Base-by-base conservation (phyloP, 148 eudicot genomes). In the Rhododendron kiyosumense region DNA sequence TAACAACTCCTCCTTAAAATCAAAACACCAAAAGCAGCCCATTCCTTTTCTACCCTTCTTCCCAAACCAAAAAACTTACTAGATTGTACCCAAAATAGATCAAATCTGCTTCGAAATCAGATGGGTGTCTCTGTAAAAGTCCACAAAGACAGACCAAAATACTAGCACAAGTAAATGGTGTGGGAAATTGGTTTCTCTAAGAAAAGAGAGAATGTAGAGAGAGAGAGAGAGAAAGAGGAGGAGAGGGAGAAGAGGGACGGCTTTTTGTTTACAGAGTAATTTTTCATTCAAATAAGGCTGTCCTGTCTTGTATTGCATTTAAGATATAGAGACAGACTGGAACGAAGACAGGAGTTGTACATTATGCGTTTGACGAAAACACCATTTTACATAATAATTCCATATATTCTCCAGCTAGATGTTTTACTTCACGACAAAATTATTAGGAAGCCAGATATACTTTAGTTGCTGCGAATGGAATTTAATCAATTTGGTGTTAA, bases 21-120 rank as follows among this genome's bases (percentile, higher is more conserved):
- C 94, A 88, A 96, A 96, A 88, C 99, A 96, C 11, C 97, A 92
- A 82, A 95, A 95, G 84, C 98, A 96, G 81, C 96, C 98, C 99
- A 95, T 92, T 86, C 36, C 2, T 20, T 65, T 8, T 8, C 51
- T 22, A 34, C 81, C 54, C 36, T 28, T 69, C 14, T 28, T 30
- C 81, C 61, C 73, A 61, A 54, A 51, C 84, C 79, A 86, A 76
- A 12, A 71, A 32, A 2, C 38, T 13, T 32, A 9, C 41, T 71
- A 5, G 41, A 71, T 30, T 30, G 76, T 14, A 71, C 41, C 34
- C 38, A 71, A 32, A 71, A 30, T 71, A 32, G 41, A 71, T 32
- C 76, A 71, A 71, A 71, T 71, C 36, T 30, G 76, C 76, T 14
- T 30, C 38, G 13, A 26, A 67, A 71, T 14, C 76, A 32, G 41